Base-by-base conservation (phyloP, 176 grass and related monocot species). In the Bonia amplexicaulis region DNA sequence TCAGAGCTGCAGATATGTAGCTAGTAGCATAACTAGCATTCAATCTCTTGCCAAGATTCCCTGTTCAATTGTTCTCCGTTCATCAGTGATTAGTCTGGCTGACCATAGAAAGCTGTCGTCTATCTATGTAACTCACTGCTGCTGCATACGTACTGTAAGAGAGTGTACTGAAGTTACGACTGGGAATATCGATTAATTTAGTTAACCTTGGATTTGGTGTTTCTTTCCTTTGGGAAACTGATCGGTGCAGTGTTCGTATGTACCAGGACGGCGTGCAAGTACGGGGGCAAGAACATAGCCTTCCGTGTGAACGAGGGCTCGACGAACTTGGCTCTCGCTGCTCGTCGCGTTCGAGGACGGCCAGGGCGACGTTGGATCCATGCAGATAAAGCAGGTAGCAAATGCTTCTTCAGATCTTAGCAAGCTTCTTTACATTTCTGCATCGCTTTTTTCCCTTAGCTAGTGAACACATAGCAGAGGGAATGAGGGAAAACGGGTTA, bases 271-370 rank as follows among this genome's bases (percentile, higher is more conserved):
- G 83, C 91, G 48, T 99, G 97, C 91, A 94, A 92, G 75, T 99
- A 99, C 53, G 87, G 90, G 16, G 88, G 84, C 48, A 90, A 96
- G 86, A 99, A 92, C 84, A 90, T 99, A 2, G 93, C 93, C 2
- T 99, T 99, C 87, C 97, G 85, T 74, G 91, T 96, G 53, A 96
- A 96, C 41, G 93, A 96, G 81, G 97, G 97, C 20, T 99, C 97
- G 11, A 99, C 97, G 2, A 74, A 79, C 73, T 99, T 99, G 97
- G 97, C 86, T 99, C 22, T 99, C 93, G 13, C 90, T 99, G 70
- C 89, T 99, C 40, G 82, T 99, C 74, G 97, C 96, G 88, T 99
- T 92, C 64, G 93, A 99, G 92, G 90, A 94, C 84, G 97, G 87
- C 22, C 88, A 96, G 80, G 97, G 97, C 37, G 97, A 99, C 83